These are phyloP conservation scores for Hermanozyma aechmeae DNA, from an alignment of 805 yeast species.

Conservation along the genomic window DNA sequence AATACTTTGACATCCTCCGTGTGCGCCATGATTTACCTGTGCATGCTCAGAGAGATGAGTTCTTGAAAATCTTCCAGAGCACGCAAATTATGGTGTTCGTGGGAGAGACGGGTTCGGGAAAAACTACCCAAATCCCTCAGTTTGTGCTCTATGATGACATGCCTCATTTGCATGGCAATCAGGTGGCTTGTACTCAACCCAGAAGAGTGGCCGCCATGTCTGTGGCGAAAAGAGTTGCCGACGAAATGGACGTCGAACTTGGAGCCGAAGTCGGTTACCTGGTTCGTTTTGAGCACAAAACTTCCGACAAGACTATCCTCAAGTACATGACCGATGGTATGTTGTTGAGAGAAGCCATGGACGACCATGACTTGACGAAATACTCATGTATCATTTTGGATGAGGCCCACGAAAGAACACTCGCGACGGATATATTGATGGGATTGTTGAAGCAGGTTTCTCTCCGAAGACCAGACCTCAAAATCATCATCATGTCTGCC, in stretches of 20 bases:
- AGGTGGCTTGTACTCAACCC: constrained; percentile 94
- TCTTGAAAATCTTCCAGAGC: constrained; percentile 70
- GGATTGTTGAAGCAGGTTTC: constrained; percentile 83
- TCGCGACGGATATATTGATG: constrained; percentile 95
- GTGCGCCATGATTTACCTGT: constrained; percentile 86
- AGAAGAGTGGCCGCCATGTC: constrained; percentile 99
- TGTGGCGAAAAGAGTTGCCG: constrained; percentile 95
- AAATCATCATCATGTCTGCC: constrained; percentile 94
- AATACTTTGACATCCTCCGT: constrained; percentile 70
- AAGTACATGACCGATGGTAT: constrained; percentile 99
- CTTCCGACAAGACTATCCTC: constrained; percentile 69
- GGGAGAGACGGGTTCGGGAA: constrained; percentile 99
- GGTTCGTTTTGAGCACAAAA: constrained; percentile 88
- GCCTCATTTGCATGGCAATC: constrained; percentile 76
- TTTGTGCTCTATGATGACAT: constrained; percentile 87
- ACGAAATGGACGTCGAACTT: constrained; percentile 87
- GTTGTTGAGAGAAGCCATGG: constrained; percentile 96
- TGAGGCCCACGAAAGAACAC: constrained; percentile 97
- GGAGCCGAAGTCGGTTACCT: constrained; percentile 96
- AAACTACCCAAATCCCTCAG: constrained; percentile 97
- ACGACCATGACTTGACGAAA: constrained; percentile 70
- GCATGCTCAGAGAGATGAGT: constrained; percentile 86
- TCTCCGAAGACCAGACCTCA: constrained; percentile 73
- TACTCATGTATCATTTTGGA: constrained; percentile 90
- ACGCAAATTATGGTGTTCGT: constrained; percentile 96